Conservation (phyloP, 768 basidiomycete genomes). For the Russula compacta region DNA sequence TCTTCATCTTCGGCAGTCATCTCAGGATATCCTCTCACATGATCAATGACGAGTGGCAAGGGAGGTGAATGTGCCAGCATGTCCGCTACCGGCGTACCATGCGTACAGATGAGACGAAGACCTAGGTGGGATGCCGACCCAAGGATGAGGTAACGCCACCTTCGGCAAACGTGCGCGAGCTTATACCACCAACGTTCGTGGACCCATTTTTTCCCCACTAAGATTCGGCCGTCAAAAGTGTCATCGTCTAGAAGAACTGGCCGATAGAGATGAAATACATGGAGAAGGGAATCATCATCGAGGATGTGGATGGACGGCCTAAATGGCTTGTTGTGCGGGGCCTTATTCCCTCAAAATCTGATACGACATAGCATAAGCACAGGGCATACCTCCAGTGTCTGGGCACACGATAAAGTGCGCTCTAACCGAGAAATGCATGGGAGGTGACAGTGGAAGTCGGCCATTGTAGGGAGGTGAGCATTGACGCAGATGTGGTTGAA, state of each 20-base stretch:
- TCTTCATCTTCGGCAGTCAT: not conserved
- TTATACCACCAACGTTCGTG: not conserved
- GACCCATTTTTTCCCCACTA: not conserved
- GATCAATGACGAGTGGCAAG: not conserved
- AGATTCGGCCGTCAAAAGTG: not conserved
- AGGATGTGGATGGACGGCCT: not conserved
- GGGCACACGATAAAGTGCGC: too few species aligned
- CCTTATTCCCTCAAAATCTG: too few species aligned
- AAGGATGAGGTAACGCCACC: not conserved
- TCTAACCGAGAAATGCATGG: too few species aligned
- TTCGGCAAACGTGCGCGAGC: not conserved
- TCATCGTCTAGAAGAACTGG: not conserved
- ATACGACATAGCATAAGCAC: too few species aligned
- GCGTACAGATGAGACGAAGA: not conserved
- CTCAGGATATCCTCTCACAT: not conserved
- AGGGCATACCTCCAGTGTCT: too few species aligned
- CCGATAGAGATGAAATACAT: not conserved
- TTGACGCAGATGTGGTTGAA: too few species aligned
- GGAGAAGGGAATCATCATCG: not conserved
- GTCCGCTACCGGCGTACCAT: not conserved
- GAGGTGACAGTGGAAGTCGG: too few species aligned
- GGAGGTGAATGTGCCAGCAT: not conserved
- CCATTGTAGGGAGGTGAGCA: too few species aligned
- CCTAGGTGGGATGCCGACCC: not conserved
- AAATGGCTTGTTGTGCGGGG: not conserved